Conservation (phyloP, 805 yeast species). For the Kregervanrija pseudodelftensis region DNA sequence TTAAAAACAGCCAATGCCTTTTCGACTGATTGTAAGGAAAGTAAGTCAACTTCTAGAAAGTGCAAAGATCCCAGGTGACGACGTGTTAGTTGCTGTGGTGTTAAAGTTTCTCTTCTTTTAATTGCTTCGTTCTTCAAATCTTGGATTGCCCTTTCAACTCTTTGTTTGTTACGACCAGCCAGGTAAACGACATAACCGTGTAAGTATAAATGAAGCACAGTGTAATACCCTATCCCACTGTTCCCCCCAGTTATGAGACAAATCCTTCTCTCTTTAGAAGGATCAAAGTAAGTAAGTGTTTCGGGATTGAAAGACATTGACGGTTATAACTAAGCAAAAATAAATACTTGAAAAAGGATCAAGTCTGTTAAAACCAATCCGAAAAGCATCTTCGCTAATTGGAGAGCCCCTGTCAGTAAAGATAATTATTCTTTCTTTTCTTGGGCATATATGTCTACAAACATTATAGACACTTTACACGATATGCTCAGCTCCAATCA, state of each 20-base stretch:
- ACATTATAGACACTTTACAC: too few relatives aligned
- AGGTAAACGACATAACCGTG: constrained; percentile 75
- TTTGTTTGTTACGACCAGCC: constrained; percentile 57
- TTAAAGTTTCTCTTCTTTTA: constrained; percentile 18
- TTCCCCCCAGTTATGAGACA: constrained; percentile 79
- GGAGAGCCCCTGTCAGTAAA: too few relatives aligned
- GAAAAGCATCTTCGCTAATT: too few relatives aligned
- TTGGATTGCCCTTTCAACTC: constrained; percentile 50
- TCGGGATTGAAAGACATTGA: constrained; percentile 32
- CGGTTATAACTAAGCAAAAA: too few relatives aligned
- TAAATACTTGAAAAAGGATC: too few relatives aligned
- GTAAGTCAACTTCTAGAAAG: constrained; percentile 49
- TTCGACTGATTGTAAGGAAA: constrained; percentile 39
- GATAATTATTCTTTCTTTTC: too few relatives aligned
- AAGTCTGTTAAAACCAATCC: too few relatives aligned
- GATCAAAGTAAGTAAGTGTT: constrained; percentile 55
- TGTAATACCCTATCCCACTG: constrained; percentile 73
- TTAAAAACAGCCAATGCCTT: constrained; percentile 41
- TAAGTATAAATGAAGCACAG: constrained; percentile 65
- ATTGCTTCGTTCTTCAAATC: constrained; percentile 51
- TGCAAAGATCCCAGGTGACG: constrained; percentile 43
- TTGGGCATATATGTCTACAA: too few relatives aligned
- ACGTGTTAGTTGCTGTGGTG: constrained; percentile 11
- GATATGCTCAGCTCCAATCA: too few relatives aligned
- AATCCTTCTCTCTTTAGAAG: constrained; percentile 45